Base-by-base conservation (phyloP, 164 flowering plant genomes). In the Tetrastigma voinierianum region DNA sequence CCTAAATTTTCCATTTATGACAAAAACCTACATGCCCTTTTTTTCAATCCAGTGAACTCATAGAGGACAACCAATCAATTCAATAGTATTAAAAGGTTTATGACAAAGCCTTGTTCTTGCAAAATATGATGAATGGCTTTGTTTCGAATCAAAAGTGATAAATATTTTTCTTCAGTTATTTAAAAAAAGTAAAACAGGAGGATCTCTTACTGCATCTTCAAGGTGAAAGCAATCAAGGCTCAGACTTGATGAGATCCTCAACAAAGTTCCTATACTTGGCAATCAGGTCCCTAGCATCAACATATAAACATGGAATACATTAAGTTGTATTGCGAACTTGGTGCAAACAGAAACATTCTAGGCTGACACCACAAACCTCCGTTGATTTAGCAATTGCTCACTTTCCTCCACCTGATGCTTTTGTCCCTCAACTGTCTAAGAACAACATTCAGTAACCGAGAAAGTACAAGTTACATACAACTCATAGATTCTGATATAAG, bases 391-490 rank as follows among this genome's bases (percentile, higher is more conserved):
- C 62, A 89, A 62, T 57, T 84, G 88, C 66, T 93, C 90, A 66
- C 82, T 80, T 75, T n/a, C 94, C 77, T 88, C 94, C 57, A 89
- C 67, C 77, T 83, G 88, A 46, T 66, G 85, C 83, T 87, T 93
- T 70, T 93, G 97, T 18, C 87, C 89, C 59, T 91, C 98, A 55
- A 91, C 94, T 44, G 98, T 91, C 98, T 93, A 67, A 61, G 68
- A 23, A 61, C 18, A 65, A 70, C 55, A 19, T 57, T 32, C 51
- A 24, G 25, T 2, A 17, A 23, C 24, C 12, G 32, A 66, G 62
- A n/a, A n/a, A n/a, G n/a, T 13, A 45, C 15, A 11, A 14, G 44
- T 5, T 51, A 67, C 21, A 21, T 32, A 32, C 40, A 32, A 32
- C 40, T 32, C 40, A 32, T 32, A 32, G 40, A 3, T 32, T 32